A percentile compares a stretch with the other conserved stretches of the same genome.
phyloP scores from a whole-genome alignment of 371 early-diverging fungal genomes.

The Entomophthora muscae region DNA sequence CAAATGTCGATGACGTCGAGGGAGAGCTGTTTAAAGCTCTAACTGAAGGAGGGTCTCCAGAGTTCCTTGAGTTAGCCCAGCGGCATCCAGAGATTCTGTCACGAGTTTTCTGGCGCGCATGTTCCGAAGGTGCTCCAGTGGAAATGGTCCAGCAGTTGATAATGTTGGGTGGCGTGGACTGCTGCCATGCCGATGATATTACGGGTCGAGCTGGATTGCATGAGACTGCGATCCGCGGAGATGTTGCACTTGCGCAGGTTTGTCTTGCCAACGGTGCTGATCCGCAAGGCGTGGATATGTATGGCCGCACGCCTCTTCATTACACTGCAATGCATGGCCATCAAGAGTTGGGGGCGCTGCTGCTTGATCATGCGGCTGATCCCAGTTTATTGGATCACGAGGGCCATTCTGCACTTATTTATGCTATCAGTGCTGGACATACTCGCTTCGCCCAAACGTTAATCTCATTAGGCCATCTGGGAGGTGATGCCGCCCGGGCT shows the following conservation, averaged over 20 bases:
- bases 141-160: slow-evolving; percentile 41
- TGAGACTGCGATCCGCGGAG: slow-evolving; percentile 67
- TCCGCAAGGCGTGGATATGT: slow-evolving; percentile 56
- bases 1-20: slow-evolving; percentile 30
- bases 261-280: slow-evolving; percentile 37
- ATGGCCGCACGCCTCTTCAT: slow-evolving; percentile 75
- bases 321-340: slow-evolving; percentile 85
- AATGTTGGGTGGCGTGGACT: slow-evolving; percentile 38
- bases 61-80: not conserved
- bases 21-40: slow-evolving; percentile 35
- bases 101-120: slow-evolving; percentile 69
- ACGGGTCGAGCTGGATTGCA: slow-evolving; percentile 76
- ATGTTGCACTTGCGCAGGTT: slow-evolving; percentile 32
- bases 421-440: slow-evolving; percentile 70
- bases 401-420: slow-evolving; percentile 67
- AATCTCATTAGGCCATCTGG: slow-evolving; percentile 14
- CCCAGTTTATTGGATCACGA: slow-evolving; percentile 67
- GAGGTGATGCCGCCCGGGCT: slow-evolving; percentile 33
- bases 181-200: slow-evolving; percentile 75
- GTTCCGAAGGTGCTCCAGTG: slow-evolving; percentile 37
- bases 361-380: slow-evolving; percentile 37
- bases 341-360: slow-evolving; percentile 38
- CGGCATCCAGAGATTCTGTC: not conserved
- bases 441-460: slow-evolving; percentile 50
- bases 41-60: slow-evolving; percentile 17